These are phyloP conservation scores for Erodium moschatum DNA, from an alignment of 441 rosid species.

Conservation along the genomic window DNA sequence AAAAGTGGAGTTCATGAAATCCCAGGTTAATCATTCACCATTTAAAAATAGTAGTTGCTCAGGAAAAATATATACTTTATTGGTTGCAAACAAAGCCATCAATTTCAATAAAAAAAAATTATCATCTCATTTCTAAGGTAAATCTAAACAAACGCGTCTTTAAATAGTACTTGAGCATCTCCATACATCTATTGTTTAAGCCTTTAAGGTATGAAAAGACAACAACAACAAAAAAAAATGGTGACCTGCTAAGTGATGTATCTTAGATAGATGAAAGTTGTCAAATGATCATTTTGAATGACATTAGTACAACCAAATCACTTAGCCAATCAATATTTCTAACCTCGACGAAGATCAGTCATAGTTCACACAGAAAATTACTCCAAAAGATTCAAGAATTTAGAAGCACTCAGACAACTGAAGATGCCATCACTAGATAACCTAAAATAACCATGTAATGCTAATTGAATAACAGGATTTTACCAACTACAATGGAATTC, in stretches of 20 bases:
- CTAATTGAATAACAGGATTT: constrained; percentile 11
- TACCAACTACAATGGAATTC: constrained; percentile 25
- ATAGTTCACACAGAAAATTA: background rate
- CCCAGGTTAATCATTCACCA: background rate
- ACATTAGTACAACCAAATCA: background rate
- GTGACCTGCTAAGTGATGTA: background rate
- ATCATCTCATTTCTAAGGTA: background rate
- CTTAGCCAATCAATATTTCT: background rate
- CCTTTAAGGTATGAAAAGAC: too few species aligned
- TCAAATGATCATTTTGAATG: background rate
- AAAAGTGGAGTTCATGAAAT: background rate
- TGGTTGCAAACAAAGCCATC: constrained; percentile 5
- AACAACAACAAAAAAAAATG: background rate
- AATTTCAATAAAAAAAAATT: background rate
- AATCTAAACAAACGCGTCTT: background rate
- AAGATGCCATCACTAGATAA: background rate
- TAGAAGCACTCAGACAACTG: background rate
- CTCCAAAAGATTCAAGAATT: background rate
- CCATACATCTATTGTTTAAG: background rate
- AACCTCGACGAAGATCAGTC: background rate
- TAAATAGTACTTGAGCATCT: background rate
- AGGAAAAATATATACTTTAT: background rate
- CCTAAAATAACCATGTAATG: background rate
- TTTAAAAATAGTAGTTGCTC: constrained; percentile 1
- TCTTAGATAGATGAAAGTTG: background rate